Percentiles rank a stretch among this genome's conserved stretches.
These are phyloP conservation scores for Saccharomycopsis hybrid DNA, from an alignment of 1,139 yeast species.

Conservation along the genomic window DNA sequence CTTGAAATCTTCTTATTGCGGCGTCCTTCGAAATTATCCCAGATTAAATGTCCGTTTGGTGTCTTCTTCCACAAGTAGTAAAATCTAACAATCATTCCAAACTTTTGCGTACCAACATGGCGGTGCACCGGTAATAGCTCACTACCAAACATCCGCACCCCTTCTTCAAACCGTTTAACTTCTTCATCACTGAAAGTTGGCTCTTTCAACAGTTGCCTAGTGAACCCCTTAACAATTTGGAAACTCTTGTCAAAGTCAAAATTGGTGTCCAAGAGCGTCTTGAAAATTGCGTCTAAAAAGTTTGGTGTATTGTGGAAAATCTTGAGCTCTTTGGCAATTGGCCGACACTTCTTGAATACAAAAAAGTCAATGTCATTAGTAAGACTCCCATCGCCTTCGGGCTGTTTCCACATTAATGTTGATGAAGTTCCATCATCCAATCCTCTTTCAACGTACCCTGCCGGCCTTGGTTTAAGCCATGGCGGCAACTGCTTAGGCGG, in stretches of 20 bases:
- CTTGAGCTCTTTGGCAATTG: constrained; percentile 47
- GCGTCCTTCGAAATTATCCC: constrained; percentile 82
- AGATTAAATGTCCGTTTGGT: constrained; percentile 59
- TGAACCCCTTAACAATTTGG: constrained; percentile 34
- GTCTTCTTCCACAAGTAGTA: constrained; percentile 93
- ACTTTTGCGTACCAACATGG: constrained; percentile 61
- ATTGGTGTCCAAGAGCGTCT: constrained; percentile 43
- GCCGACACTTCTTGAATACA: constrained; percentile 44
- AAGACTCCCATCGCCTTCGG: constrained; percentile 32
- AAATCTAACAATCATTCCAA: constrained; percentile 74
- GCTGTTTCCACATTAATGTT: constrained; percentile 60
- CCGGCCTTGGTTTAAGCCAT: constrained; percentile 76
- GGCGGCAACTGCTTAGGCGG: constrained; percentile 50
- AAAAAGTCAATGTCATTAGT: constrained; percentile 44
- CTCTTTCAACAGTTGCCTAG: constrained; percentile 57
- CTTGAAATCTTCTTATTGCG: constrained; percentile 41
- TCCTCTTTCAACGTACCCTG: constrained; percentile 84
- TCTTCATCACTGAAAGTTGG: constrained; percentile 70
- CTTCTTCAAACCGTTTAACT: constrained; percentile 63
- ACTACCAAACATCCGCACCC: constrained; percentile 68
- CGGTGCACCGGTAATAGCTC: constrained; percentile 71
- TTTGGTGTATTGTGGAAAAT: constrained; percentile 58
- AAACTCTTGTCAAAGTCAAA: constrained; percentile 48
- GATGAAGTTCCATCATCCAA: constrained; percentile 53
- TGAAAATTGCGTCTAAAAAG: constrained; percentile 66